Conservation (phyloP, 495 filamentous ascomycete species). For the Talaromyces ruber region DNA sequence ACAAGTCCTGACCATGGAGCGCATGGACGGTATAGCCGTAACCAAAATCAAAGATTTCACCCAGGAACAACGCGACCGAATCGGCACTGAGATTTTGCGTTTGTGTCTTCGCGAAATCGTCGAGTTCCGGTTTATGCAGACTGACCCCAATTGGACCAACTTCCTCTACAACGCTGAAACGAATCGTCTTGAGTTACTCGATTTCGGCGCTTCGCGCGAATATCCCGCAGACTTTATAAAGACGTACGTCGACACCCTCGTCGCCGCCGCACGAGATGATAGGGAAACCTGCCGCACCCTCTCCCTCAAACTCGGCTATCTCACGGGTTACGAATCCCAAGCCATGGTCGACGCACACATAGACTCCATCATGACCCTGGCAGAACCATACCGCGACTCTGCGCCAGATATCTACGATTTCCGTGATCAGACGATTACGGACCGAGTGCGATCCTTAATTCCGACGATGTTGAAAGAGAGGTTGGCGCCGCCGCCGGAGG, state of each 20-base stretch:
- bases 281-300: conserved; percentile 51
- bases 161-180: conserved; percentile 78
- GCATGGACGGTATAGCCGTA: conserved; percentile 79
- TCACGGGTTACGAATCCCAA: conserved; percentile 78
- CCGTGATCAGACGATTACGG: conserved; percentile 87
- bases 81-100: conserved; percentile 82
- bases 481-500: conserved; percentile 85
- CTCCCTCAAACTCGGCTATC: conserved; percentile 78
- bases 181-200: conserved; percentile 78
- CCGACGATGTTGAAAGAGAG: conserved; percentile 88
- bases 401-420: conserved; percentile 90
- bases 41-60: conserved; percentile 68
- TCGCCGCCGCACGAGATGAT: conserved; percentile 67
- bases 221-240: conserved; percentile 72
- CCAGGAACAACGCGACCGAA: conserved; percentile 81
- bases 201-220: conserved; percentile 88
- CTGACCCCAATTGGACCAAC: conserved; percentile 99
- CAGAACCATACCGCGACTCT: conserved; percentile 73
- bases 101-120: conserved; percentile 88
- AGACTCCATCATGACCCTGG: conserved; percentile 72
- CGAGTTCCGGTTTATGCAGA: conserved; percentile 97
- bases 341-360: conserved; percentile 85
- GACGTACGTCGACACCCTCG: conserved; percentile 68
- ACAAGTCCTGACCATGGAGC: conserved; percentile 88
- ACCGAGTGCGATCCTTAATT: conserved; percentile 76